A percentile compares a stretch with the other conserved stretches of the same genome.
Evolutionary conservation across 148 eudicot genomes (phyloP).

Genomic region (Rhododendron griersonianum): DNA sequence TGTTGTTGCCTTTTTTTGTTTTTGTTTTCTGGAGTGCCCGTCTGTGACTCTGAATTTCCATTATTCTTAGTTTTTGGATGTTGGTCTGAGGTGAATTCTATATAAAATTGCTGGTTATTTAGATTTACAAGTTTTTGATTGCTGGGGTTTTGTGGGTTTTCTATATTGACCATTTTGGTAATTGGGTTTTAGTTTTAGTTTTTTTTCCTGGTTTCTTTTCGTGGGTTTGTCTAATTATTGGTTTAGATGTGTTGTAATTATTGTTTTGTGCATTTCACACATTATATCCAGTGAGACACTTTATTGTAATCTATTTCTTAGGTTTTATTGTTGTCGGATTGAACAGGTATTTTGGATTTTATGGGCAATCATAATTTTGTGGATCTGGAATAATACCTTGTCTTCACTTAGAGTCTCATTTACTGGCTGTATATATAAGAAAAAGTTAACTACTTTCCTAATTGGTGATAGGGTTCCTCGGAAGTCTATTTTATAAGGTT

Average conservation of each 20-base stretch:
- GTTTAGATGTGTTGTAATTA: not conserved
- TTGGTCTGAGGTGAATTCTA: constrained; percentile 63
- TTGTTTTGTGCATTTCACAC: constrained; percentile 9
- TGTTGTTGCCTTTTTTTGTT: not conserved
- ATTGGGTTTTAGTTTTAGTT: constrained; percentile 23
- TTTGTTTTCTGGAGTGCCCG: constrained; percentile 1
- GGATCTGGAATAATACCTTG: constrained; percentile 4
- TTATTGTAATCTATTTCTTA: constrained; percentile 8
- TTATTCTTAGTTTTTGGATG: constrained; percentile 20
- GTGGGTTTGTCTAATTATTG: constrained; percentile 8
- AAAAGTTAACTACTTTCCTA: not conserved
- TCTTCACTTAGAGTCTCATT: not conserved
- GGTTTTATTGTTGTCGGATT: not conserved
- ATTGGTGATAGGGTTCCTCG: not conserved
- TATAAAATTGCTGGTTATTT: constrained; percentile 9
- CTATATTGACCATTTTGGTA: constrained; percentile 13
- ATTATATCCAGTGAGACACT: not conserved
- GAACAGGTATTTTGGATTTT: constrained; percentile 4
- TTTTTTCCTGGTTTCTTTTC: not conserved
- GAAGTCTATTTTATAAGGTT: not conserved
- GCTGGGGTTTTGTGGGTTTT: constrained; percentile 20
- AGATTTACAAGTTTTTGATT: constrained; percentile 29
- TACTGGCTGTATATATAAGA: not conserved
- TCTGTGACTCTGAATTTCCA: constrained; percentile 12
- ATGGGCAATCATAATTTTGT: not conserved